Evolutionary conservation across 768 basidiomycete species (phyloP).

Genomic region (Rossbeevera mucosa): DNA sequence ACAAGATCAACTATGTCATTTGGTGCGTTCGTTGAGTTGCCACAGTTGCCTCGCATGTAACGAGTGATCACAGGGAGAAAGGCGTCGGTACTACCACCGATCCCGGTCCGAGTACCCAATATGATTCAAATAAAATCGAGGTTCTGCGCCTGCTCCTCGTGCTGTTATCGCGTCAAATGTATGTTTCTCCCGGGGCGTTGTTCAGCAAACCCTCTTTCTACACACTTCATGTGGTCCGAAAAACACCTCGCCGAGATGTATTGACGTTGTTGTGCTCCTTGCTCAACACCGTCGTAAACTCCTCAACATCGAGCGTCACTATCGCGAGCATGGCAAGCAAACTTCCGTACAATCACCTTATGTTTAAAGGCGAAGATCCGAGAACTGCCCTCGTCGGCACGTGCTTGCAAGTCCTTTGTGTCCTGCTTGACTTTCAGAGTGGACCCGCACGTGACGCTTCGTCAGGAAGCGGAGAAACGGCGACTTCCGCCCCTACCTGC

Average conservation of each 20-base stretch:
- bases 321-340: constrained; percentile 72
- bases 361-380: constrained; percentile 85
- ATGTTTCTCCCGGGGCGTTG: constrained; percentile 65
- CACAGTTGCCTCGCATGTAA: constrained; percentile 5
- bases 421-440: constrained; percentile 76
- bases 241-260: constrained; percentile 74
- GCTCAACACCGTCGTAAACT: constrained; percentile 84
- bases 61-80: constrained; percentile 65
- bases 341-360: constrained; percentile 84
- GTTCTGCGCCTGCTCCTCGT: constrained; percentile 86
- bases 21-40: constrained; percentile 51
- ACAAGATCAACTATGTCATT: constrained; percentile 83
- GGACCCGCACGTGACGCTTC: constrained; percentile 59
- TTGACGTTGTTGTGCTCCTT: constrained; percentile 90
- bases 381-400: constrained; percentile 66
- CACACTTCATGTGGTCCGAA: constrained; percentile 72
- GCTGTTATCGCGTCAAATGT: constrained; percentile 87
- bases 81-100: constrained; percentile 87
- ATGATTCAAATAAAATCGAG: constrained; percentile 82
- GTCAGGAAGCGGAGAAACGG: constrained; percentile 39
- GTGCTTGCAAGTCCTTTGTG: constrained; percentile 74
- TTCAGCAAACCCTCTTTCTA: constrained; percentile 73
- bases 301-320: constrained; percentile 46
- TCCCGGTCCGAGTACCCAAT: constrained; percentile 54
- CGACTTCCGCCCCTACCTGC: constrained; percentile 47